Percentiles rank a stretch among this genome's conserved stretches.
Conservation (phyloP, 306 rosid species). For the Aeschynomene evenia region DNA sequence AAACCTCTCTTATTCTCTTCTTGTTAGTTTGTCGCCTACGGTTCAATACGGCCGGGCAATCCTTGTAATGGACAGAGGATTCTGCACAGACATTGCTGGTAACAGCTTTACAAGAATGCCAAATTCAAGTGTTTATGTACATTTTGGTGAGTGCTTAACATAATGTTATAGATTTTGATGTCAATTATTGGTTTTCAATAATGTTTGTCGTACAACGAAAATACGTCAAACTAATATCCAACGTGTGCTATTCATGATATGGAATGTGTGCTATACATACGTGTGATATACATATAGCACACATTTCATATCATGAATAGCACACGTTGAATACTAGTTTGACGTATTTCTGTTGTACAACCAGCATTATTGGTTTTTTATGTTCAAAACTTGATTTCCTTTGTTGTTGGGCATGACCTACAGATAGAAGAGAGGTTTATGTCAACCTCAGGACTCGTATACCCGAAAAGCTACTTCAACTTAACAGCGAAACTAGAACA, state of each 20-base stretch:
- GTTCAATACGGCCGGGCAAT: slow-evolving; percentile 63
- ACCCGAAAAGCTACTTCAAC: slow-evolving; percentile 68
- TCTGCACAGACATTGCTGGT: slow-evolving; percentile 85
- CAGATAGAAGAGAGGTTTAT: slow-evolving; percentile 77
- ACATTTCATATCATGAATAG: too few relatives aligned
- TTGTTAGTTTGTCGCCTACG: slow-evolving; percentile 54
- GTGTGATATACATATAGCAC: too few relatives aligned
- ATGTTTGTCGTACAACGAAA: too few relatives aligned
- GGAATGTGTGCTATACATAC: too few relatives aligned
- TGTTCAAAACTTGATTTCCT: slow-evolving; percentile 21
- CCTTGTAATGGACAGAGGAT: slow-evolving; percentile 77
- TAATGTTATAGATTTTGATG: neutral
- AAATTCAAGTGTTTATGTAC: slow-evolving; percentile 69
- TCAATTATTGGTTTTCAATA: too few relatives aligned
- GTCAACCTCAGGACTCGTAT: slow-evolving; percentile 61
- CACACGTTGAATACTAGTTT: too few relatives aligned
- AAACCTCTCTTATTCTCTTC: slow-evolving; percentile 62
- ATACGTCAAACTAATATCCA: too few relatives aligned
- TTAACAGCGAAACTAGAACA: slow-evolving; percentile 68
- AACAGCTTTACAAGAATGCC: slow-evolving; percentile 63
- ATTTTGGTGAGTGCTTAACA: slow-evolving; percentile 62
- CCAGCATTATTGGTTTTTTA: too few relatives aligned
- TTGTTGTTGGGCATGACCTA: slow-evolving; percentile 27
- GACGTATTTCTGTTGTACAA: too few relatives aligned
- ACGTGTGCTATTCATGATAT: too few relatives aligned